Conservation (phyloP, 345 rosid species). For the Fremontodendron californicum region DNA sequence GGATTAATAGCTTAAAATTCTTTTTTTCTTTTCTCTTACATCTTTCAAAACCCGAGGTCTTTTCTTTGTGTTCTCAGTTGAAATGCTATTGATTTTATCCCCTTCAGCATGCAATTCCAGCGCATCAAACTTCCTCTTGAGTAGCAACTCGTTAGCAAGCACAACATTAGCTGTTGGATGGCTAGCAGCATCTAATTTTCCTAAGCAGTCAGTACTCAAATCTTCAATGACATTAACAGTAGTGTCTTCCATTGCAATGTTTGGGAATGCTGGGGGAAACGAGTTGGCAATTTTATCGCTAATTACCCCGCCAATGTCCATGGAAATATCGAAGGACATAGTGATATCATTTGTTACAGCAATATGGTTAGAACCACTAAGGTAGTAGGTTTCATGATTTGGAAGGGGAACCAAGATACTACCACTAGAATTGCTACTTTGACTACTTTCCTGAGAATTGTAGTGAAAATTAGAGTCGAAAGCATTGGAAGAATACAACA, state of each 20-base stretch:
- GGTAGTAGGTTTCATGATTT: slow-evolving; percentile 16
- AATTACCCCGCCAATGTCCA: slow-evolving; percentile 9
- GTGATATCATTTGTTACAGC: slow-evolving; percentile 13
- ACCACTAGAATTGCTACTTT: slow-evolving; percentile 16
- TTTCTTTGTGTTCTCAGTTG: slow-evolving; percentile 29
- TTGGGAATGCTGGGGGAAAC: slow-evolving; percentile 15
- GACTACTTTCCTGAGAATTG: slow-evolving; percentile 31
- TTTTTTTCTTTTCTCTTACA: slow-evolving; percentile 25
- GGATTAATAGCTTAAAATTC: not conserved
- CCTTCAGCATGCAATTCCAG: slow-evolving; percentile 10
- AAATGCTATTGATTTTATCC: slow-evolving; percentile 13
- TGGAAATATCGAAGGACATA: slow-evolving; percentile 27
- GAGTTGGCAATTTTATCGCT: slow-evolving; percentile 15
- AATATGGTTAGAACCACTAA: slow-evolving; percentile 20
- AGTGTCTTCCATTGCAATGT: slow-evolving; percentile 23
- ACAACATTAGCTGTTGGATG: slow-evolving; percentile 13
- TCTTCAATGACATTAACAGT: slow-evolving; percentile 12
- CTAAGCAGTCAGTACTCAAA: not conserved
- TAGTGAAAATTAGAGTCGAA: slow-evolving; percentile 16
- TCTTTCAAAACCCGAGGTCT: slow-evolving; percentile 30
- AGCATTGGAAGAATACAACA: slow-evolving; percentile 22
- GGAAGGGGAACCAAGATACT: slow-evolving; percentile 19
- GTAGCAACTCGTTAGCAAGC: slow-evolving; percentile 25
- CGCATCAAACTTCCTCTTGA: slow-evolving; percentile 32
- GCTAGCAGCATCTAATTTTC: not conserved